Conservation (phyloP, 2,329 filamentous ascomycete genomes). For the Bipolaris victoriae region DNA sequence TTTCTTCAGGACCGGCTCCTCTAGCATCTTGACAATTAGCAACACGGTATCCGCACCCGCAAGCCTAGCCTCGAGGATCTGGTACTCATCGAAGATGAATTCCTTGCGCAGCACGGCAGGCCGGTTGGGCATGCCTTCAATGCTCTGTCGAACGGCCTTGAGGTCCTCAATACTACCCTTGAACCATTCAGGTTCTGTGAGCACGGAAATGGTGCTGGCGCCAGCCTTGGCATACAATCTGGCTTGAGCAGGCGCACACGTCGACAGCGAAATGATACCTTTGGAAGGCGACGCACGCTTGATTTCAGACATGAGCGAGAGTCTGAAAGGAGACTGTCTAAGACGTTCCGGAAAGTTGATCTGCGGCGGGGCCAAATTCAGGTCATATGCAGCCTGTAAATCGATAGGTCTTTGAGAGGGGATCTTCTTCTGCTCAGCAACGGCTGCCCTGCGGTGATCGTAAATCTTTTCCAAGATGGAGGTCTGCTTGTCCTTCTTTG, state of each 20-base stretch:
- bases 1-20: constrained; percentile 71
- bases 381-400: constrained; percentile 82
- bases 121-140: constrained; percentile 90
- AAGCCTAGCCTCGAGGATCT: constrained; percentile 91
- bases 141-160: constrained; percentile 80
- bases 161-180: constrained; percentile 97
- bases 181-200: constrained; percentile 99
- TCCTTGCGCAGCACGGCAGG: constrained; percentile 94
- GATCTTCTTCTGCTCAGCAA: constrained; percentile 80
- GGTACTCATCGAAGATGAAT: constrained; percentile 97
- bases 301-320: constrained; percentile 96
- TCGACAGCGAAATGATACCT: constrained; percentile 85
- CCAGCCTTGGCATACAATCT: constrained; percentile 90
- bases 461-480: constrained; percentile 95
- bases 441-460: constrained; percentile 74
- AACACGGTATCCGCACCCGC: constrained; percentile 94
- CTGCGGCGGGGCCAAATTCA: constrained; percentile 83
- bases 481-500: constrained; percentile 65
- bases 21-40: constrained; percentile 98
- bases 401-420: constrained; percentile 84
- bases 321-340: constrained; percentile 79
- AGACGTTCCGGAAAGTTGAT: constrained; percentile 81
- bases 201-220: constrained; percentile 96
- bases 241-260: constrained; percentile 88
- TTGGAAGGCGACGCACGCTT: constrained; percentile 97